phyloP scores from a whole-genome alignment of 2,329 filamentous ascomycete genomes.

The Lasiodiplodia hormozganensis region DNA sequence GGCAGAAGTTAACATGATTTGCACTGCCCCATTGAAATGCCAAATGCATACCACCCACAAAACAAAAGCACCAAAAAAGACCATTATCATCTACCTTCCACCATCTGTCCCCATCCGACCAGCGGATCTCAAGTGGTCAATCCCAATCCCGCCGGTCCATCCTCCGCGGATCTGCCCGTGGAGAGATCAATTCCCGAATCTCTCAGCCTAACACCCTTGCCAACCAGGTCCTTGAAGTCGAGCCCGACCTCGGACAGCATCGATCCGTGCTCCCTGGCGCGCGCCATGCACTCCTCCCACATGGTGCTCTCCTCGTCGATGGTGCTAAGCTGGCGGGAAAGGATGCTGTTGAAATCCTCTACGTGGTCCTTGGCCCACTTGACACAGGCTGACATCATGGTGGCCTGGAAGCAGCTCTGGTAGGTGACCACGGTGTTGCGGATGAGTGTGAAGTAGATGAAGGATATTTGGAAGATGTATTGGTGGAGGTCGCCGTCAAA shows the following conservation, averaged over 20 bases:
- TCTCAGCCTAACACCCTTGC: constrained; percentile 41
- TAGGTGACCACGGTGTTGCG: constrained; percentile 92
- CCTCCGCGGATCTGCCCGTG: background rate
- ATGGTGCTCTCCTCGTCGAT: constrained; percentile 77
- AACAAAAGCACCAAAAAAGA: background rate
- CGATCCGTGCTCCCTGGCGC: constrained; percentile 79
- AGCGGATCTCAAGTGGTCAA: constrained; percentile 11
- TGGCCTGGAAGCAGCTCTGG: constrained; percentile 76
- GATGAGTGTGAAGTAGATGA: constrained; percentile 93
- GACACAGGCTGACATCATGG: constrained; percentile 92
- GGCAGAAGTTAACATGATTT: background rate
- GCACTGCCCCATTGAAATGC: background rate
- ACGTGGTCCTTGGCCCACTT: constrained; percentile 98
- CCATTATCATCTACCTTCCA: background rate
- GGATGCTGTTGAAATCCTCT: constrained; percentile 84
- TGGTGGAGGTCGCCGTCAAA: constrained; percentile 92
- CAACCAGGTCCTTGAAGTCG: constrained; percentile 86
- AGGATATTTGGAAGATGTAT: constrained; percentile 95
- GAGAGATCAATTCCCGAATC: constrained; percentile 23
- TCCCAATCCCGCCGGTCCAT: constrained; percentile 12
- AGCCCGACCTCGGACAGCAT: constrained; percentile 85
- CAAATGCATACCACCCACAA: background rate
- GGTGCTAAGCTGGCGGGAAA: constrained; percentile 85
- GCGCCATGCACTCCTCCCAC: constrained; percentile 83
- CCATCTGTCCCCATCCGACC: background rate